These are phyloP conservation scores for Coleophoma cylindrospora DNA, from an alignment of 2,329 filamentous ascomycete species.

Conservation along the genomic window DNA sequence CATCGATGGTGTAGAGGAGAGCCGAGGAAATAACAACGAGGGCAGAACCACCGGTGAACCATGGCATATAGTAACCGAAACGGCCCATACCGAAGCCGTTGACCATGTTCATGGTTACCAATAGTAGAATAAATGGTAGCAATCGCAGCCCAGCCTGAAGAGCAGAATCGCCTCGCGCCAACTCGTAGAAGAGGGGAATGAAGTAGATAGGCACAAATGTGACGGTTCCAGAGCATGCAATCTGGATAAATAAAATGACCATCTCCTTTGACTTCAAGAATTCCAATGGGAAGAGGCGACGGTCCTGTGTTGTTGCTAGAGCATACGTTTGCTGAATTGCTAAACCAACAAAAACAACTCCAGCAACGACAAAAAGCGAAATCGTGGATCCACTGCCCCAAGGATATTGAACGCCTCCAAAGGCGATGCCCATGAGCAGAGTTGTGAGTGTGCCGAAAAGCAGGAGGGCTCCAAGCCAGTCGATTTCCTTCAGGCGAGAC, in stretches of 20 bases:
- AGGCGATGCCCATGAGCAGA: slow-evolving; percentile 28
- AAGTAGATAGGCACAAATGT: slow-evolving; percentile 25
- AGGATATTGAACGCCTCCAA: slow-evolving; percentile 25
- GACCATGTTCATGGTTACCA: slow-evolving; percentile 28
- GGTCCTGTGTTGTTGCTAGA: slow-evolving; percentile 18
- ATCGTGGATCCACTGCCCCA: slow-evolving; percentile 24
- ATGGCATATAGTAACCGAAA: slow-evolving; percentile 33
- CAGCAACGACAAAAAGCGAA: slow-evolving; percentile 28
- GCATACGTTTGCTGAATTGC: slow-evolving; percentile 19
- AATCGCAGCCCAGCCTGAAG: slow-evolving; percentile 36
- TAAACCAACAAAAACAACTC: slow-evolving; percentile 16
- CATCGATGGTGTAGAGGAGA: slow-evolving; percentile 25
- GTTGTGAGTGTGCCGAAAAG: slow-evolving; percentile 27
- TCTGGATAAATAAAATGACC: neutral
- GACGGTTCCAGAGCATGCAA: slow-evolving; percentile 1
- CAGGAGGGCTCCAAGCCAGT: slow-evolving; percentile 21
- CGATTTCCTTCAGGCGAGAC: slow-evolving; percentile 18
- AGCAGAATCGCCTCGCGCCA: slow-evolving; percentile 40
- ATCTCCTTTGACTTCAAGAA: slow-evolving; percentile 31
- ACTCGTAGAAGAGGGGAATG: slow-evolving; percentile 46
- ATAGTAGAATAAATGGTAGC: slow-evolving; percentile 29
- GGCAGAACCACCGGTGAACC: slow-evolving; percentile 29
- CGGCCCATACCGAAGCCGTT: slow-evolving; percentile 28
- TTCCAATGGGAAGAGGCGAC: slow-evolving; percentile 24
- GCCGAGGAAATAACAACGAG: slow-evolving; percentile 29